A percentile compares a stretch with the other conserved stretches of the same genome.
Evolutionary conservation across 2,329 filamentous ascomycete genomes (phyloP).

Genomic region (Aspergillus sp.): DNA sequence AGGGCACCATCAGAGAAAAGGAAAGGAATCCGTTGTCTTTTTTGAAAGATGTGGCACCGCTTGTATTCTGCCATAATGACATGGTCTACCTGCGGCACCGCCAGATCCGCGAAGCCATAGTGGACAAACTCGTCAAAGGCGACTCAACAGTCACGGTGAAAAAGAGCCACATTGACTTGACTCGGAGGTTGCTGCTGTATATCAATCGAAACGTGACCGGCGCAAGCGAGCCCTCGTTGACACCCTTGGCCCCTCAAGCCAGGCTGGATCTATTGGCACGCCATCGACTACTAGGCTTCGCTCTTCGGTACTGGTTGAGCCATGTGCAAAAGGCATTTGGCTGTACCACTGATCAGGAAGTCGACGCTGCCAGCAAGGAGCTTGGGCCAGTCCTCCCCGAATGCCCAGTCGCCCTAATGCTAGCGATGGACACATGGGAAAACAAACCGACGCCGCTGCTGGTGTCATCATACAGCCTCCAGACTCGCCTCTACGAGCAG

Average conservation of each 20-base stretch:
- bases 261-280: constrained; percentile 23
- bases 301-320: constrained; percentile 43
- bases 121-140: constrained; percentile 26
- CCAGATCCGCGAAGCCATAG: constrained; percentile 24
- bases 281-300: constrained; percentile 43
- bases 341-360: constrained; percentile 31
- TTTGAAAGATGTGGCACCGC: constrained; percentile 25
- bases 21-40: constrained; percentile 19
- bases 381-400: constrained; percentile 46
- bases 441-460: constrained; percentile 26
- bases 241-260: constrained; percentile 20
- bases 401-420: constrained; percentile 38
- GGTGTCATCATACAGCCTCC: constrained; percentile 20
- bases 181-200: constrained; percentile 29
- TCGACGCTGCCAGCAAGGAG: constrained; percentile 38
- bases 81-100: constrained; percentile 33
- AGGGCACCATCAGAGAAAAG: constrained; percentile 21
- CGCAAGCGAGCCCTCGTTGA: constrained; percentile 27
- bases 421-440: constrained; percentile 48
- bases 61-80: constrained; percentile 31
- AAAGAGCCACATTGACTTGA: constrained; percentile 30
- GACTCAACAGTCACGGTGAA: constrained; percentile 26
- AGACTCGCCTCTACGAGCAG: constrained; percentile 27
- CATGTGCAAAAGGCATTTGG: constrained; percentile 42
- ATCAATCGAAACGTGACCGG: constrained; percentile 25